Evolutionary conservation across 805 yeast species (phyloP), one percentile per base, ranked within the genome.

Genomic region (Grigorovia jiainica): DNA sequence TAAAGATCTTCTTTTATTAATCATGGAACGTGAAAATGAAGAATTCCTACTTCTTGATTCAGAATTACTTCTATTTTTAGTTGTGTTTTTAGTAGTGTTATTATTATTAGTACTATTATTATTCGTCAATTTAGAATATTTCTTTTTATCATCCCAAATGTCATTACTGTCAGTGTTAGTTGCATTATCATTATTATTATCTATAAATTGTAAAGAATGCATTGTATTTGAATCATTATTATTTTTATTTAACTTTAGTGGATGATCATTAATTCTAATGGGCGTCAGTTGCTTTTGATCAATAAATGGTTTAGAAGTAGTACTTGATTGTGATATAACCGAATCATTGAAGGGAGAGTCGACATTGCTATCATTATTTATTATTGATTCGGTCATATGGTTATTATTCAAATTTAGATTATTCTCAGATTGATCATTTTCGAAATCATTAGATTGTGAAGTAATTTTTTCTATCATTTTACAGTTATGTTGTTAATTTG

Each of bases 1-100:
- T 7, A 57, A 43, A 2, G 61, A 57, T 37, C 54, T 44, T 34
- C 61, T 47, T 34, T 52, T 55, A 21, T 41, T 48, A 23, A 47
- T 43, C 7, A 48, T 45, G 1, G 54, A 38, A 39, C 49, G 44
- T 1, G 52, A 37, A 15, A 38, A 5, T 5, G 34, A 20, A 19
- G 36, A 9, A 16, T n/a, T 36, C 15, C 35, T 35, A 31, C 39
- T 42, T 17, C 29, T 24, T 17, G 43, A 34, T 10, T 27, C 16
- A 6, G 31, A 27, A 13, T 13, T 27, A 27, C 31, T 27, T 27
- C 15, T 15, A 13, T n/a, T n/a, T n/a, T n/a, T n/a, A n/a, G n/a
- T n/a, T n/a, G n/a, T n/a, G n/a, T n/a, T n/a, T n/a, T n/a, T n/a
- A n/a, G n/a, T n/a, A n/a, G n/a, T n/a, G n/a, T n/a, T n/a, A n/a